phyloP scores from a whole-genome alignment of 2,329 filamentous ascomycete species.

The Lanzia echinophila region DNA sequence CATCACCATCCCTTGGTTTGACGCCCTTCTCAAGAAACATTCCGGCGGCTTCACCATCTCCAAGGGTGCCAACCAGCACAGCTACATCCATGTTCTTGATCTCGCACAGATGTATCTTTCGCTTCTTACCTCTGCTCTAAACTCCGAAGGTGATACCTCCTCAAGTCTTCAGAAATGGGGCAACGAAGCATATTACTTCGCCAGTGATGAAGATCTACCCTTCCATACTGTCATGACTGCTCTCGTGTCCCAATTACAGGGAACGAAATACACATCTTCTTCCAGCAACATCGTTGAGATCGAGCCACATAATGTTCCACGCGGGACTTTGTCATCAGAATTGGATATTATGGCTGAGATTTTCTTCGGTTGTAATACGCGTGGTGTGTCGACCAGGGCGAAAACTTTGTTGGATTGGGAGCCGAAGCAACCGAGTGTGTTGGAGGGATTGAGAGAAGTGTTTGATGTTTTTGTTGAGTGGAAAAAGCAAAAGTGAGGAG shows the following conservation, averaged over 20 bases:
- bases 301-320: not conserved
- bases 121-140: constrained; percentile 7
- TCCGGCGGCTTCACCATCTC: constrained; percentile 12
- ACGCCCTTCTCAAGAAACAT: not conserved
- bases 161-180: constrained; percentile 3
- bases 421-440: not conserved
- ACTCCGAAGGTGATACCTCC: not conserved
- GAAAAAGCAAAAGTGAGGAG: too few species aligned
- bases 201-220: not conserved
- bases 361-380: constrained; percentile 10
- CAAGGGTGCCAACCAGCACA: constrained; percentile 1
- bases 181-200: constrained; percentile 15
- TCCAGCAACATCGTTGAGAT: not conserved
- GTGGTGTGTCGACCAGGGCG: constrained; percentile 9
- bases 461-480: not conserved
- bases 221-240: constrained; percentile 4
- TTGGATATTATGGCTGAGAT: not conserved
- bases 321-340: not conserved
- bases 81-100: constrained; percentile 16
- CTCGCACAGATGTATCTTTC: constrained; percentile 11
- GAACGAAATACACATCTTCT: not conserved
- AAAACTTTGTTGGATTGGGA: not conserved
- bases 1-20: constrained; percentile 2
- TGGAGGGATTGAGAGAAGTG: not conserved
- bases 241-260: not conserved